A percentile compares a stretch with the other conserved stretches of the same genome.
Evolutionary conservation across 2,329 filamentous ascomycete species (phyloP).

Genomic region (Trichothecium sympodiale): DNA sequence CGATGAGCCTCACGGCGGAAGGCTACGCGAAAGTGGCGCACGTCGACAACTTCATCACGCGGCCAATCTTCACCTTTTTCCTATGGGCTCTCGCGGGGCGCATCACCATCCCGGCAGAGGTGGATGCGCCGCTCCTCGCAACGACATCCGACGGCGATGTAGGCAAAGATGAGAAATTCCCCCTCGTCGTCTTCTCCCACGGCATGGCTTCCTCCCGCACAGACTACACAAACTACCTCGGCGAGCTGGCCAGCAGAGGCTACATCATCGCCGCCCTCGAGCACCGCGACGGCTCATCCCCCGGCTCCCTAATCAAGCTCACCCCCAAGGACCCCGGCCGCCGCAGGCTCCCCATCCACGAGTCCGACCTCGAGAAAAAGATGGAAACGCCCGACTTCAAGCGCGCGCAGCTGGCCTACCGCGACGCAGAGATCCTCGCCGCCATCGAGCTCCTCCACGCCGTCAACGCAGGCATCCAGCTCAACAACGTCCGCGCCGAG

Average conservation of each 20-base stretch:
- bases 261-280: constrained; percentile 38
- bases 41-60: constrained; percentile 29
- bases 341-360: constrained; percentile 21
- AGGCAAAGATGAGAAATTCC: too few species aligned
- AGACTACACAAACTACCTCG: constrained; percentile 40
- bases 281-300: constrained; percentile 40
- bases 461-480: constrained; percentile 23
- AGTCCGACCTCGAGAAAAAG: constrained; percentile 19
- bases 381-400: constrained; percentile 29
- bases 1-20: constrained; percentile 29
- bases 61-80: constrained; percentile 29
- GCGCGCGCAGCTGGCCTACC: constrained; percentile 34
- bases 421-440: constrained; percentile 38
- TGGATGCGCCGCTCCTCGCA: constrained; percentile 33
- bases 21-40: constrained; percentile 35
- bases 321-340: constrained; percentile 14
- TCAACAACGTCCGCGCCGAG: constrained; percentile 15
- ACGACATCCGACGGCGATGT: constrained; percentile 7
- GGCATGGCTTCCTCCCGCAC: constrained; percentile 38
- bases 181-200: constrained; percentile 40
- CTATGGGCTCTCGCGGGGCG: constrained; percentile 29
- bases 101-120: constrained; percentile 34
- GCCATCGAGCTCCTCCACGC: constrained; percentile 26
- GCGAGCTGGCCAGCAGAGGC: constrained; percentile 37
- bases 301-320: constrained; percentile 28